Base-by-base conservation (phyloP, 768 basidiomycete species). In the Crepidotus variabilis region DNA sequence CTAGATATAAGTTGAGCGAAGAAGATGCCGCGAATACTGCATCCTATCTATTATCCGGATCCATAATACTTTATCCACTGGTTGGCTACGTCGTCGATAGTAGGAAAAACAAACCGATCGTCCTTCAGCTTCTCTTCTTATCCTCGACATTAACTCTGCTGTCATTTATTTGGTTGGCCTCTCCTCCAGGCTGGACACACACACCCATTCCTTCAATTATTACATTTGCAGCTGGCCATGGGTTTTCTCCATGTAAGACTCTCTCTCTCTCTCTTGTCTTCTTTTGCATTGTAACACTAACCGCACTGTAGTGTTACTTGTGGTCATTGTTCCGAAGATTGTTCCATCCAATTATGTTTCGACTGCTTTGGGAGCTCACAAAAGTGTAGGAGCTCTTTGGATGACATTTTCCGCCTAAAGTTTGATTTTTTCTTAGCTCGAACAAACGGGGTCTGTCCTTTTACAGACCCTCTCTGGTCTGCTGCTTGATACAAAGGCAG, bases 311-410 rank as follows among this genome's bases (percentile, higher is more conserved):
- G 89, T 91, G 24, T 71, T 92, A 9, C 75, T 91, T 10, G 90
- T 88, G 7, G 76, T 92, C 14, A 75, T 92, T 33, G 90, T 91
- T 0, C 88, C 90, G 0, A 80, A 78, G 51, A 80, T 92, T 24
- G 87, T 92, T 0, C 79, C 83, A 6, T 60, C 78, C 18, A 87
- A 86, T 66, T 91, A 87, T 67, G 83, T 92, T 47, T 86, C 87
- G 1, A 91, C 90, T 1, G 88, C 87, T 4, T 75, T 92, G 0
- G 90, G 88, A 1, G 83, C 85, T 6, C 88, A 92, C 65, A 91
- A 92, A 67, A 84, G 85, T 65, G 90, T 90, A 71, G 59, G 85
- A 71, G 2, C 32, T 14, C 39, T 18, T 7, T 28, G 20, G 10
- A 6, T 28, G 33, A 39, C 0, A 10, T 16, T 45, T 54, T 35